phyloP scores from a whole-genome alignment of 169 alveolate species.

The Eimeria praecox region DNA sequence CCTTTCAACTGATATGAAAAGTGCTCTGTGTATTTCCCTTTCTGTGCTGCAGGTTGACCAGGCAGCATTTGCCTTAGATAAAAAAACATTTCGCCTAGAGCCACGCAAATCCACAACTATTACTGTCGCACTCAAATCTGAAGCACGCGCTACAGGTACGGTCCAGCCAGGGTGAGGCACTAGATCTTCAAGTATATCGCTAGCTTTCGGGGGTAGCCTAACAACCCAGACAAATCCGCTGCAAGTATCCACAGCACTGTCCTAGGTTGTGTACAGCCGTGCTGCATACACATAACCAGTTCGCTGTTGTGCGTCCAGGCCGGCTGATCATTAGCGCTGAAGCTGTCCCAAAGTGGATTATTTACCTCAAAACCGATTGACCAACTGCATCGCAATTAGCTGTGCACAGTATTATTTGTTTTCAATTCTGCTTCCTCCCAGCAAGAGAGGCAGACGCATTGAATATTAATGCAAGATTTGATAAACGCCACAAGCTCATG shows the following conservation, averaged over 20 bases:
- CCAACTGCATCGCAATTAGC: neutral
- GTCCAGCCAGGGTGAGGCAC: neutral
- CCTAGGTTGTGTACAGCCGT: neutral
- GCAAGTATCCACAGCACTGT: neutral
- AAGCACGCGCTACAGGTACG: conserved; percentile 69
- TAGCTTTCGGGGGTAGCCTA: neutral
- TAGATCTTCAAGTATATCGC: neutral
- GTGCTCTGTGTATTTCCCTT: neutral
- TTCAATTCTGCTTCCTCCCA: neutral
- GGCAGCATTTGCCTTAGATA: conserved; percentile 67
- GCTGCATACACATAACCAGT: neutral
- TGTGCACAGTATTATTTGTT: neutral
- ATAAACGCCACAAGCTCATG: neutral
- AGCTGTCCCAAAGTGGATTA: conserved; percentile 72
- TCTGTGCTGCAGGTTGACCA: conserved; percentile 74
- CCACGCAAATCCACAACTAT: conserved; percentile 71
- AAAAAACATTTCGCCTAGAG: conserved; percentile 39
- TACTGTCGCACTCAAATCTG: conserved; percentile 36
- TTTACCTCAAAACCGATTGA: conserved; percentile 77
- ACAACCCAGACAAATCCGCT: neutral
- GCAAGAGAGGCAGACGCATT: neutral
- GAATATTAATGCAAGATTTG: neutral
- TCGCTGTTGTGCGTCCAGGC: conserved; percentile 55
- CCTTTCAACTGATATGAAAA: neutral
- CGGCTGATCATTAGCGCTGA: conserved; percentile 77